Percentiles rank a stretch among this genome's conserved stretches.
These are phyloP conservation scores for Trypanosoma cruzi DNA, from an alignment of 208 protist species.

Conservation along the genomic window DNA sequence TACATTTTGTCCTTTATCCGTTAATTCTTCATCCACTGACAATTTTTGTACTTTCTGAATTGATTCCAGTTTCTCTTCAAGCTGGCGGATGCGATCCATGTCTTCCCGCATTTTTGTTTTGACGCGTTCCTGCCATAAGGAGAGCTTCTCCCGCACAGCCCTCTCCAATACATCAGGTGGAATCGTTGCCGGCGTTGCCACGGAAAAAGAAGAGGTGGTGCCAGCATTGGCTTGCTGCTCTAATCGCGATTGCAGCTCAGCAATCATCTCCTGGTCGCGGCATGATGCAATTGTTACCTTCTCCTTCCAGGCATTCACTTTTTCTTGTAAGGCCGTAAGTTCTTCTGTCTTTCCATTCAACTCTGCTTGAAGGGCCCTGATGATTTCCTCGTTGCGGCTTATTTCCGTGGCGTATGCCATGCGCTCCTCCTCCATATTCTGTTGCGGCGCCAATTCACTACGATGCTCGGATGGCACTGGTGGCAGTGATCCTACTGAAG, in stretches of 20 bases:
- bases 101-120: conserved; percentile 33
- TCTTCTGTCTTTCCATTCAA: conserved; percentile 21
- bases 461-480: background rate
- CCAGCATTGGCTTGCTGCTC: background rate
- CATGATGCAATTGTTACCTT: conserved; percentile 38
- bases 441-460: conserved; percentile 27
- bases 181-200: background rate
- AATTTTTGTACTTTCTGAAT: background rate
- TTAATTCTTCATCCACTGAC: background rate
- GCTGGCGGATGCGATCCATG: conserved; percentile 32
- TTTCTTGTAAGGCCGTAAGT: conserved; percentile 30
- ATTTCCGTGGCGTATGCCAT: conserved; percentile 30
- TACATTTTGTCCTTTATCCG: too few species aligned
- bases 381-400: conserved; percentile 35
- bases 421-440: conserved; percentile 39
- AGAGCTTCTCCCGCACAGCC: conserved; percentile 37
- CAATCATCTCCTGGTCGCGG: conserved; percentile 35
- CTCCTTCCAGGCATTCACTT: conserved; percentile 41
- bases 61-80: conserved; percentile 21
- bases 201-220: background rate
- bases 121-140: conserved; percentile 41
- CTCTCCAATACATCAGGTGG: conserved; percentile 17
- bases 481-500: background rate
- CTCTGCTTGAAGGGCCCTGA: conserved; percentile 15
- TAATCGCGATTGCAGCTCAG: conserved; percentile 8